A percentile compares a stretch with the other conserved stretches of the same genome.
phyloP scores from a whole-genome alignment of 176 grass and related monocot species.

The Musa itinerans region DNA sequence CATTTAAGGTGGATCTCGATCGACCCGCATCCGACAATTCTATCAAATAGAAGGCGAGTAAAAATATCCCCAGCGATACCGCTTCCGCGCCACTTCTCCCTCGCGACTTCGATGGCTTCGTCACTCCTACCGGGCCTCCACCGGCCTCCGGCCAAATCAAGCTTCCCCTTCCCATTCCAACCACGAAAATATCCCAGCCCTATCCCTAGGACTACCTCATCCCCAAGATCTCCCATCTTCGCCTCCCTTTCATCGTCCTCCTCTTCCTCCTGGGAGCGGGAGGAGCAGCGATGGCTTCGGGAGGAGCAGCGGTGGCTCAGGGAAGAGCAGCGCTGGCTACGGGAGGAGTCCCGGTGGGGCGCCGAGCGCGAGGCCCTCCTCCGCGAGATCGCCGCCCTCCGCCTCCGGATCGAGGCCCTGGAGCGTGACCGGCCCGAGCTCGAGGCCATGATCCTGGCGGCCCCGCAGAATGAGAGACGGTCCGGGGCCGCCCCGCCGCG shows the following conservation, averaged over 20 bases:
- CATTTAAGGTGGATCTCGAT: background rate
- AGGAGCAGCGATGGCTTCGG: conserved; percentile 68
- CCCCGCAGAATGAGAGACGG: background rate
- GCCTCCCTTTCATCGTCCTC: background rate
- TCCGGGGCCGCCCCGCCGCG: background rate
- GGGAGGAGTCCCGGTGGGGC: conserved; percentile 63
- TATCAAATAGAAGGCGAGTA: background rate
- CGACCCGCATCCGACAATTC: background rate
- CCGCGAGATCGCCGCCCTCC: conserved; percentile 51
- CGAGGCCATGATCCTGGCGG: conserved; percentile 9
- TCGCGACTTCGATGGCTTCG: conserved; percentile 14
- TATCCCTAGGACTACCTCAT: background rate
- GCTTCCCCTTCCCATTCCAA: background rate
- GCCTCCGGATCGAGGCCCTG: conserved; percentile 42
- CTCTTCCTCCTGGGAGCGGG: conserved; percentile 47
- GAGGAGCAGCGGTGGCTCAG: conserved; percentile 77
- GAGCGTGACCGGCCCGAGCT: conserved; percentile 25
- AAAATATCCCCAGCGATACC: background rate
- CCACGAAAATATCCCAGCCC: background rate
- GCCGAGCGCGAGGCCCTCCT: conserved; percentile 62
- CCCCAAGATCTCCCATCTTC: background rate
- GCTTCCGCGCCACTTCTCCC: conserved; percentile 9
- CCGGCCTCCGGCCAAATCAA: conserved; percentile 5
- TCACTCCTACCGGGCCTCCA: conserved; percentile 35
- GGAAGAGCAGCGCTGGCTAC: conserved; percentile 72